Percentiles rank a stretch among this genome's conserved stretches.
These are phyloP conservation scores for Aureobasidium mangrovei DNA, from an alignment of 2,329 filamentous ascomycete genomes.

Conservation along the genomic window DNA sequence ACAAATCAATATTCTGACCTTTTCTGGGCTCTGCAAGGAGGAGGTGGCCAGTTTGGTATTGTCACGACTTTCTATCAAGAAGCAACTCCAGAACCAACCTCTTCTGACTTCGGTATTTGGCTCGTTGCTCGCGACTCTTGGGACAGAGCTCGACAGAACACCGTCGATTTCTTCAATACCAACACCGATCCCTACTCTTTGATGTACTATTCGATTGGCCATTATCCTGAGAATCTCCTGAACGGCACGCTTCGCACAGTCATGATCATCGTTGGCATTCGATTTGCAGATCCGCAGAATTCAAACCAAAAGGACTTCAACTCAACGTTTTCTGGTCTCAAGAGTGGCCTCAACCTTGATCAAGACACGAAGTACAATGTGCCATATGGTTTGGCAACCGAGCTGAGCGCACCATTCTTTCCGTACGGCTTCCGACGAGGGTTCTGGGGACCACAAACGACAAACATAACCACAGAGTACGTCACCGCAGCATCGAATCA, in stretches of 20 bases:
- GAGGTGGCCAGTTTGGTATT: conserved; percentile 40
- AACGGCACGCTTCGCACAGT: not conserved
- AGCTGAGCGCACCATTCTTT: conserved; percentile 13
- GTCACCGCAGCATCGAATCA: conserved; percentile 2
- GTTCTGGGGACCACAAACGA: conserved; percentile 14
- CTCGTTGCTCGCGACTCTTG: conserved; percentile 12
- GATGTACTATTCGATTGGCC: conserved; percentile 15
- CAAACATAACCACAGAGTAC: conserved; percentile 7
- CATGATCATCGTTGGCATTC: conserved; percentile 13
- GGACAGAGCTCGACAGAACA: conserved; percentile 11
- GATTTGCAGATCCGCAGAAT: conserved; percentile 1
- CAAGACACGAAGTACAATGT: not conserved
- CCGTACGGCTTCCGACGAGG: conserved; percentile 14
- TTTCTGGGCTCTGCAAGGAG: conserved; percentile 42
- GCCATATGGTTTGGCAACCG: conserved; percentile 4
- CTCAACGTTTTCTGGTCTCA: conserved; percentile 8
- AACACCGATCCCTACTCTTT: conserved; percentile 15
- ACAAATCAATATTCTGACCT: conserved; percentile 37
- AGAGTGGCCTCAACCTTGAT: conserved; percentile 7
- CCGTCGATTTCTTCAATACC: conserved; percentile 11
- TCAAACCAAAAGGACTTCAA: conserved; percentile 9
- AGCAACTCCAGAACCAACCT: conserved; percentile 13
- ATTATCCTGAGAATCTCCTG: conserved; percentile 8
- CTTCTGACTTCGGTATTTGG: conserved; percentile 13
- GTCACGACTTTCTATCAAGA: conserved; percentile 26